Percentiles rank a stretch among this genome's conserved stretches.
Conservation (phyloP, 768 basidiomycete species). For the Neoboletus brunneissimus region DNA sequence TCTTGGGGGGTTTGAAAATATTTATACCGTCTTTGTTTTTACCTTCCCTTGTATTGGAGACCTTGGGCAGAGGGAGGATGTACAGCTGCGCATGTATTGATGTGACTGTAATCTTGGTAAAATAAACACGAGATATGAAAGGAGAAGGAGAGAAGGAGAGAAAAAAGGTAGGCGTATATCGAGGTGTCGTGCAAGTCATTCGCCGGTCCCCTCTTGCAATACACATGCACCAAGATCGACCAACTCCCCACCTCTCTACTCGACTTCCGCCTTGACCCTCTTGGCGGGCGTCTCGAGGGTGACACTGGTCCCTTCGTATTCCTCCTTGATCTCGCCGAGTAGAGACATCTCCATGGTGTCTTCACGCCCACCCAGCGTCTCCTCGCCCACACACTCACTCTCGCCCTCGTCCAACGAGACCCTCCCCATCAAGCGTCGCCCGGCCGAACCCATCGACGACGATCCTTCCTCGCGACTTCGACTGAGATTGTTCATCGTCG, state of each 20-base stretch:
- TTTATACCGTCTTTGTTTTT: constrained; percentile 25
- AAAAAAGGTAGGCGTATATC: background rate
- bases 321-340: constrained; percentile 21
- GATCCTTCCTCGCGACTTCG: constrained; percentile 13
- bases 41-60: constrained; percentile 11
- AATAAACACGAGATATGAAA: constrained; percentile 1
- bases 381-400: constrained; percentile 28
- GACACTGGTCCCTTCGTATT: constrained; percentile 26
- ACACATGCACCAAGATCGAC: background rate
- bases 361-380: constrained; percentile 27
- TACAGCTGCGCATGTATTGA: constrained; percentile 23
- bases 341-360: constrained; percentile 14
- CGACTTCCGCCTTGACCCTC: constrained; percentile 22
- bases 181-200: background rate
- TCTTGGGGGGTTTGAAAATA: constrained; percentile 15
- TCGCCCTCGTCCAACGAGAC: constrained; percentile 37
- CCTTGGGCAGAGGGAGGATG: constrained; percentile 12
- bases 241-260: constrained; percentile 4
- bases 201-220: background rate
- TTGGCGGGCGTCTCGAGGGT: constrained; percentile 28
- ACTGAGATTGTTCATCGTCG: constrained; percentile 7
- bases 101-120: constrained; percentile 22
- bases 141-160: too few species aligned
- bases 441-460: constrained; percentile 9
- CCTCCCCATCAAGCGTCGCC: constrained; percentile 17